Conservation (phyloP, 148 eudicot species). For the Vaccinium darrowii region DNA sequence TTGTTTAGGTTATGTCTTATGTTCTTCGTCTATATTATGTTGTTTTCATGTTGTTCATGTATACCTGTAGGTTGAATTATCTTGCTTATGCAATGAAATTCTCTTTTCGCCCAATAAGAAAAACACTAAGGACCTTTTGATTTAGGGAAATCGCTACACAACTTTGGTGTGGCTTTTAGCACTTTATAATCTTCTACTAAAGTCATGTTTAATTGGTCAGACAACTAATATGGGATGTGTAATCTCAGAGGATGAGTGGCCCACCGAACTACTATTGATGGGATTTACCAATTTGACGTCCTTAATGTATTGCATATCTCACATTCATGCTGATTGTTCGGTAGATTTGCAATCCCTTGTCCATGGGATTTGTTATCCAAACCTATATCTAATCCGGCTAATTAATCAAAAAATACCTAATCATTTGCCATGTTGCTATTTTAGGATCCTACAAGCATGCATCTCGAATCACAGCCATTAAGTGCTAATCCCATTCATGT, state of each 20-base stretch:
- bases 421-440: not conserved
- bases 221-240: not conserved
- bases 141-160: not conserved
- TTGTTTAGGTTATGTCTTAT: too few relatives aligned
- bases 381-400: not conserved
- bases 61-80: too few relatives aligned
- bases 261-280: too few relatives aligned
- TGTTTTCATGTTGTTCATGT: too few relatives aligned
- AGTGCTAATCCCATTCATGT: not conserved
- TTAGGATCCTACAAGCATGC: not conserved
- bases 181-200: not conserved
- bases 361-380: not conserved
- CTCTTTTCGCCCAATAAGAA: too few relatives aligned
- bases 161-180: not conserved
- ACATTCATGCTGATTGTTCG: not conserved
- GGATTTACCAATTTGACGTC: not conserved
- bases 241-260: not conserved
- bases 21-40: too few relatives aligned
- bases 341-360: not conserved
- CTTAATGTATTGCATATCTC: not conserved
- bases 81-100: too few relatives aligned
- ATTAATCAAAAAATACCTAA: not conserved
- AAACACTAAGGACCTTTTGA: not conserved
- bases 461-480: not conserved
- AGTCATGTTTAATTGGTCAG: not conserved